Evolutionary conservation across 495 filamentous ascomycete species (phyloP).

Genomic region (Aspergillus hancockii): DNA sequence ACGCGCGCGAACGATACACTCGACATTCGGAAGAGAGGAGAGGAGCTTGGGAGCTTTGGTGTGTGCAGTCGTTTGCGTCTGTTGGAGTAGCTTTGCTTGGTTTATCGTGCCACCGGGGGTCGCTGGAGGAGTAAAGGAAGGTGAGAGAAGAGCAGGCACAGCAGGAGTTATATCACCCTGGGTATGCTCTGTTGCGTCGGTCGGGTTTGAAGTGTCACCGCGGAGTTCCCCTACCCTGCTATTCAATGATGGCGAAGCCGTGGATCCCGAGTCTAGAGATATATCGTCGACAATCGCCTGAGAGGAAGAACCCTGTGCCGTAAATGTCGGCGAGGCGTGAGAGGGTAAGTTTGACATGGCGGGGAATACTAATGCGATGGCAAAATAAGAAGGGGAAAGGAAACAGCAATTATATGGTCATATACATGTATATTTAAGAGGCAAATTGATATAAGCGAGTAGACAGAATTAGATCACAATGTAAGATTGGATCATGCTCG

Average conservation of each 20-base stretch:
- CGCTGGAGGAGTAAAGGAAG: conserved; percentile 76
- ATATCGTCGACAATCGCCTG: conserved; percentile 30
- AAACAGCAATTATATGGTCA: neutral
- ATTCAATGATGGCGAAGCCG: conserved; percentile 10
- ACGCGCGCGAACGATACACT: conserved; percentile 79
- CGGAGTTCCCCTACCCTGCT: conserved; percentile 19
- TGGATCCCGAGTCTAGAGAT: conserved; percentile 16
- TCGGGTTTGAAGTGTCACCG: conserved; percentile 25
- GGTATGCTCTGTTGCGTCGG: conserved; percentile 22
- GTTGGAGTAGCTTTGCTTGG: conserved; percentile 40
- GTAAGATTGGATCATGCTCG: neutral
- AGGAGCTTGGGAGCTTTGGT: conserved; percentile 67
- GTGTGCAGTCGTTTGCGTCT: conserved; percentile 32
- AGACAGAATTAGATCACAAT: neutral
- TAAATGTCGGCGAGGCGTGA: conserved; percentile 52
- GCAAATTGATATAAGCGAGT: neutral
- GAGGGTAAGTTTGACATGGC: conserved; percentile 53
- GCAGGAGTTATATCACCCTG: conserved; percentile 36
- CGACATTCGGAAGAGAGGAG: conserved; percentile 67
- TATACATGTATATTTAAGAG: neutral
- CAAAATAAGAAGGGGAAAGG: neutral
- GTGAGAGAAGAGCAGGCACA: conserved; percentile 63
- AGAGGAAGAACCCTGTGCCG: conserved; percentile 39
- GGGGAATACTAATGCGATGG: conserved; percentile 16
- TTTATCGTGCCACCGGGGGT: conserved; percentile 67